Percentiles rank a stretch among this genome's conserved stretches.
phyloP scores from a whole-genome alignment of 768 basidiomycete species.

The Agrocybe praecox region DNA sequence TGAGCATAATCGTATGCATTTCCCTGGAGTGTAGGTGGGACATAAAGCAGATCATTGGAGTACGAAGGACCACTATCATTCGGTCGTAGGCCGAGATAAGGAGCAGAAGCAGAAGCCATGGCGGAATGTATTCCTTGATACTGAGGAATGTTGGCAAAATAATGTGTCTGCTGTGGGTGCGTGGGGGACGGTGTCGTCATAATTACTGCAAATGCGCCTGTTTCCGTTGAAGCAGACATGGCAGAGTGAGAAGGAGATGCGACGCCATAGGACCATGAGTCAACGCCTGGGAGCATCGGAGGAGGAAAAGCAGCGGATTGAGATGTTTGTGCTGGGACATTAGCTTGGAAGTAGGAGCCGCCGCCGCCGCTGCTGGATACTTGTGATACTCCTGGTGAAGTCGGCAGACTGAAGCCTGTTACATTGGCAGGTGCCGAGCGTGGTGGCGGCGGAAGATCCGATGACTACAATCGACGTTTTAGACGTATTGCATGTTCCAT shows the following conservation, averaged over 20 bases:
- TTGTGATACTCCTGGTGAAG: not conserved
- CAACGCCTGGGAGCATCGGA: not conserved
- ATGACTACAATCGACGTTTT: not conserved
- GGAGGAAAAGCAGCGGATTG: not conserved
- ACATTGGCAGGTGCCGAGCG: constrained; percentile 14
- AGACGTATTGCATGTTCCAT: not conserved
- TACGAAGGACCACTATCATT: not conserved
- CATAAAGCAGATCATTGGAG: not conserved
- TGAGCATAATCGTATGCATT: constrained; percentile 12
- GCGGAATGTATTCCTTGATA: constrained; percentile 11
- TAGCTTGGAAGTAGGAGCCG: constrained; percentile 1
- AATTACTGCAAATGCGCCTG: not conserved
- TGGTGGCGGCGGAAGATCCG: constrained; percentile 9
- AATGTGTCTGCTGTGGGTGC: not conserved
- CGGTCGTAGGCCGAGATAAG: not conserved
- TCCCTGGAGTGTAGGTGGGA: constrained; percentile 9
- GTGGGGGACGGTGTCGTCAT: not conserved
- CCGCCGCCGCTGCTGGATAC: not conserved
- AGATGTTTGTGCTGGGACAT: constrained; percentile 1
- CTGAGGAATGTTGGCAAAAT: constrained; percentile 5
- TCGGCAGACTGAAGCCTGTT: constrained; percentile 6
- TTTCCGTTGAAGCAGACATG: constrained; percentile 1
- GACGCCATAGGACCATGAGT: constrained; percentile 9
- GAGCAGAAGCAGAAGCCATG: constrained; percentile 6
- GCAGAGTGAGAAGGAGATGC: constrained; percentile 9